These are phyloP conservation scores for Pestalotiopsis sp. DNA, from an alignment of 2,329 filamentous ascomycete genomes.

Conservation along the genomic window DNA sequence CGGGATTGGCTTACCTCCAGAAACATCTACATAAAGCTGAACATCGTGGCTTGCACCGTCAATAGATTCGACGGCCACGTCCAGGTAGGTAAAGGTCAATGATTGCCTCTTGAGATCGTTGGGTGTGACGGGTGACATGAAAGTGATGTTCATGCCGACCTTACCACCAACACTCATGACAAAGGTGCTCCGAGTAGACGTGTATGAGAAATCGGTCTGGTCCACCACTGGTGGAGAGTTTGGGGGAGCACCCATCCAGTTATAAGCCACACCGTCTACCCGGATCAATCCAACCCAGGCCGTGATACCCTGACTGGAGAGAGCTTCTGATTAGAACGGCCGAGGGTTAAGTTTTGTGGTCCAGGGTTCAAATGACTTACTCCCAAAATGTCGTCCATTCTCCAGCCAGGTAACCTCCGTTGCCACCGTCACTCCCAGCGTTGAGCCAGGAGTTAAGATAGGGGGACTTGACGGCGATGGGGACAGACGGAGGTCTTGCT, in stretches of 20 bases:
- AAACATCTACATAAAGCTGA: conserved; percentile 73
- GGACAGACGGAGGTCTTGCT: conserved; percentile 67
- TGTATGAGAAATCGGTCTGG: conserved; percentile 69
- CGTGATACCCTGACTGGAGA: conserved; percentile 51
- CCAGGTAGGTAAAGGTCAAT: conserved; percentile 70
- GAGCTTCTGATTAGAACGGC: conserved; percentile 19
- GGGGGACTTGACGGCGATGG: conserved; percentile 73
- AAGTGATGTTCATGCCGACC: conserved; percentile 68
- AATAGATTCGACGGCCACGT: conserved; percentile 62
- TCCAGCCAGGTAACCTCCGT: conserved; percentile 69
- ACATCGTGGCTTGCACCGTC: conserved; percentile 67
- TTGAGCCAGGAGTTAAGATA: conserved; percentile 74
- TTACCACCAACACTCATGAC: conserved; percentile 64
- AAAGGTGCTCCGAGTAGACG: conserved; percentile 73
- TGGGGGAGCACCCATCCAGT: conserved; percentile 66
- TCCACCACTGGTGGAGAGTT: conserved; percentile 50
- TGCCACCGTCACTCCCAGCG: conserved; percentile 61
- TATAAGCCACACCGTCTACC: conserved; percentile 66
- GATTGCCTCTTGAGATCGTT: conserved; percentile 69
- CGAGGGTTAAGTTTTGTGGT: neutral
- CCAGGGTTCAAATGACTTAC: conserved; percentile 44
- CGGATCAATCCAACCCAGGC: conserved; percentile 72
- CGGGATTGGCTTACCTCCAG: conserved; percentile 54
- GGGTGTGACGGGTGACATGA: conserved; percentile 71
- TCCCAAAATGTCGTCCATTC: conserved; percentile 72